phyloP scores from a whole-genome alignment of 441 rosid species.

The Breynia disticha region DNA sequence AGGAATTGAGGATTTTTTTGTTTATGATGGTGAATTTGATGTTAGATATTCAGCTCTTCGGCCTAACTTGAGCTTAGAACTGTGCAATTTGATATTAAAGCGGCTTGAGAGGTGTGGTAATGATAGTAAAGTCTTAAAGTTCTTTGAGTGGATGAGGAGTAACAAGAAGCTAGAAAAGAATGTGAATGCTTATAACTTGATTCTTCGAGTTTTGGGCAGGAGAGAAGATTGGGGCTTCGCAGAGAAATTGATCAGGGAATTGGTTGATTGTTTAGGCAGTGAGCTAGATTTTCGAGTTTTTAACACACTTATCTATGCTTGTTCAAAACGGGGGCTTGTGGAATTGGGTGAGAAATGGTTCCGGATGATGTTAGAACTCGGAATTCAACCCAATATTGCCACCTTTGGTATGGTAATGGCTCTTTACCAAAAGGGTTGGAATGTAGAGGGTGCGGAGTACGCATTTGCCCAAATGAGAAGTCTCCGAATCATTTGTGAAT shows the following conservation, averaged over 20 bases:
- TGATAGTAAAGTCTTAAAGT: conserved; percentile 44
- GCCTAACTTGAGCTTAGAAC: conserved; percentile 39
- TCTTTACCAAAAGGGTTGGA: conserved; percentile 68
- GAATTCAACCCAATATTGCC: conserved; percentile 61
- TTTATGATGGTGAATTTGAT: conserved; percentile 39
- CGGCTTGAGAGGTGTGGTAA: conserved; percentile 45
- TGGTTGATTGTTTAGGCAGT: conserved; percentile 20
- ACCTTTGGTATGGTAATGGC: conserved; percentile 84
- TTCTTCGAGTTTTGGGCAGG: conserved; percentile 66
- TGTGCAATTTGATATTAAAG: conserved; percentile 53
- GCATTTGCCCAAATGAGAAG: conserved; percentile 61
- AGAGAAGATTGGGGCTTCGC: conserved; percentile 66
- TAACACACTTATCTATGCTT: conserved; percentile 60
- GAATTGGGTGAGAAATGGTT: conserved; percentile 60
- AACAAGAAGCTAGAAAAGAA: conserved; percentile 56
- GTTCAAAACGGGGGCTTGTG: conserved; percentile 47
- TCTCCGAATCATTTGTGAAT: conserved; percentile 49
- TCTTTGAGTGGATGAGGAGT: conserved; percentile 77
- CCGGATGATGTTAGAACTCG: conserved; percentile 59
- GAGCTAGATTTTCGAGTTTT: conserved; percentile 47
- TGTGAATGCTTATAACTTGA: conserved; percentile 46
- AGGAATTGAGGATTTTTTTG: conserved; percentile 26
- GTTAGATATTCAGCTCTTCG: conserved; percentile 40
- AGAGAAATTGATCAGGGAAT: conserved; percentile 40
- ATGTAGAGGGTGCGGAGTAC: conserved; percentile 63